These are phyloP conservation scores for Anisodus acutangulus DNA, from an alignment of 257 asterid species.

Conservation along the genomic window DNA sequence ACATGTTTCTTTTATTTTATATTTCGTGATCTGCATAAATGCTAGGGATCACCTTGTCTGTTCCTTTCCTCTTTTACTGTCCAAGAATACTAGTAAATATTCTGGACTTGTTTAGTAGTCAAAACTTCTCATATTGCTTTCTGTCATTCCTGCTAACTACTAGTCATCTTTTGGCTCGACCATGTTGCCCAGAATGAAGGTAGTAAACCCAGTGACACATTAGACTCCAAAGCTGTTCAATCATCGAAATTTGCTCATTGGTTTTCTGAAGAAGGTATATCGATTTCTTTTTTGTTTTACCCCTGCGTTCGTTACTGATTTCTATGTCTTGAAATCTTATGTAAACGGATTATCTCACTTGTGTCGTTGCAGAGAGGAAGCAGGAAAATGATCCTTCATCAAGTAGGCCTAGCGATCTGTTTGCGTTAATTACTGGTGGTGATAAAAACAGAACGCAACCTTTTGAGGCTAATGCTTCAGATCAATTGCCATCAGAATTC, in stretches of 20 bases:
- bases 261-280: conserved; percentile 86
- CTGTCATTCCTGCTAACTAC: conserved; percentile 31
- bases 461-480: conserved; percentile 41
- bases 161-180: neutral
- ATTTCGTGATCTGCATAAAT: conserved; percentile 9
- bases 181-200: conserved; percentile 50
- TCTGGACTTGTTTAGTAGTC: neutral
- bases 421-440: conserved; percentile 70
- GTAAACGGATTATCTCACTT: neutral
- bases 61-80: conserved; percentile 7
- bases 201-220: conserved; percentile 51
- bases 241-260: conserved; percentile 84
- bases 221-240: conserved; percentile 52
- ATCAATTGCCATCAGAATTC: conserved; percentile 38
- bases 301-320: no score
- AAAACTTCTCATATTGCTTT: conserved; percentile 29
- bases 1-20: neutral
- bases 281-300: neutral
- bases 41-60: neutral
- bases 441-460: conserved; percentile 61
- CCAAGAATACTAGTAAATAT: neutral
- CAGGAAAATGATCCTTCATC: conserved; percentile 46
- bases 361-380: conserved; percentile 57
- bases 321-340: no score
- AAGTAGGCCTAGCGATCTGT: conserved; percentile 60